Percentiles rank a stretch among this genome's conserved stretches.
Evolutionary conservation across 1,284 basidiomycete species (phyloP).

Genomic region (Somion occarium): DNA sequence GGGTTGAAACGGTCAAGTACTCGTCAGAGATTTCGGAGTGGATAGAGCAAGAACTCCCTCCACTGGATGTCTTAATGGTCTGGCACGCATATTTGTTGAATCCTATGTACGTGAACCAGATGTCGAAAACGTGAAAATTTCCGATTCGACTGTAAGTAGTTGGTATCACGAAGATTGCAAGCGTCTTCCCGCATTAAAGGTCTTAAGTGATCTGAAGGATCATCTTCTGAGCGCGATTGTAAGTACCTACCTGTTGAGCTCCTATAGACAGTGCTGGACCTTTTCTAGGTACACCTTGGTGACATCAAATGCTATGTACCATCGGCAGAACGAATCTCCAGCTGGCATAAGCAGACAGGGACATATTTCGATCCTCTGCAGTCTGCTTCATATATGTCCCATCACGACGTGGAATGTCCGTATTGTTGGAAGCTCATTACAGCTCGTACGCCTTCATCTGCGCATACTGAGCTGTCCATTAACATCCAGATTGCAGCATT

Average conservation of each 20-base stretch:
- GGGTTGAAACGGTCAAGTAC: conserved; percentile 4
- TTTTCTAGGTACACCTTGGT: conserved; percentile 7
- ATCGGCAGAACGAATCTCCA: not conserved
- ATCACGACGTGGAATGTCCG: conserved; percentile 11
- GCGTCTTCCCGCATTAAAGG: conserved; percentile 8
- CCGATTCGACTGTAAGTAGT: conserved; percentile 2
- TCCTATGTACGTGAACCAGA: conserved; percentile 12
- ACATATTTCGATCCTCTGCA: conserved; percentile 14
- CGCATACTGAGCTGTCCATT: not conserved
- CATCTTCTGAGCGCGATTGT: conserved; percentile 8
- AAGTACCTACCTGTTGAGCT: conserved; percentile 3
- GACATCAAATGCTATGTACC: conserved; percentile 12
- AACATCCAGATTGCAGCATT: conserved; percentile 9
- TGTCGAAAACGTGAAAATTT: no score
- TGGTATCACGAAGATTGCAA: conserved; percentile 17
- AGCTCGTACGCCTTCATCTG: conserved; percentile 10
- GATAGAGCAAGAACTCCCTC: conserved; percentile 14
- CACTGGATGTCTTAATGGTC: conserved; percentile 17
- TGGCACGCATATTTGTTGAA: conserved; percentile 18
- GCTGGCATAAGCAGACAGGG: conserved; percentile 10
- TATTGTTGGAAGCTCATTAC: conserved; percentile 5
- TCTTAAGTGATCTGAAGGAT: conserved; percentile 1
- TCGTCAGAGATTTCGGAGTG: conserved; percentile 1
- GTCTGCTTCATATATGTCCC: conserved; percentile 2
- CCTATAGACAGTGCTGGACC: not conserved